Percentiles rank a stretch among this genome's conserved stretches.
Conservation (phyloP, 2,329 filamentous ascomycete species). For the Aspergillus sp. region DNA sequence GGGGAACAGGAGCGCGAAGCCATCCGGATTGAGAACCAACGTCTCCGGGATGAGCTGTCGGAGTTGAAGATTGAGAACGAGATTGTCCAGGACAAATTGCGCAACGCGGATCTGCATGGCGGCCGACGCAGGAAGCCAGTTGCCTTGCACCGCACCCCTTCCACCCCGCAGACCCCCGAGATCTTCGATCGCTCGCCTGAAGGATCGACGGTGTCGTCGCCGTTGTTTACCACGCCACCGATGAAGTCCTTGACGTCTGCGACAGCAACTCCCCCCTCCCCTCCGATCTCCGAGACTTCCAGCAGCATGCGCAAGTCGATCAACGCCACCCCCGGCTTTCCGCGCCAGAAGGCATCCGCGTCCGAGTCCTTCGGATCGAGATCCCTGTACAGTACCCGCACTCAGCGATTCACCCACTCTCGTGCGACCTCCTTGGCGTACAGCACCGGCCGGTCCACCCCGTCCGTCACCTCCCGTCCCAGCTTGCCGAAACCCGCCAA, state of each 20-base stretch:
- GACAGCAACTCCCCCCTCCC: conserved; percentile 82
- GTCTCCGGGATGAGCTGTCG: conserved; percentile 83
- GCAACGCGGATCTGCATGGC: conserved; percentile 60
- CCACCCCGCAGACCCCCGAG: conserved; percentile 61
- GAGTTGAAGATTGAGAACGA: conserved; percentile 95
- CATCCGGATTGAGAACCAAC: conserved; percentile 85
- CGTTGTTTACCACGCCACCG: conserved; percentile 84
- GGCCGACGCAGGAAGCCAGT: conserved; percentile 53
- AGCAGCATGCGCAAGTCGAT: conserved; percentile 56
- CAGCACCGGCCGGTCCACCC: conserved; percentile 46
- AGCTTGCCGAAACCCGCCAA: conserved; percentile 26
- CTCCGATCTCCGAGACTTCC: conserved; percentile 86
- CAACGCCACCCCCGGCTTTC: conserved; percentile 51
- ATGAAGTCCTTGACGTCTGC: conserved; percentile 67
- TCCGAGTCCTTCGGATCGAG: conserved; percentile 55
- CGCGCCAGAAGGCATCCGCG: conserved; percentile 43
- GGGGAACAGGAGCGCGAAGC: conserved; percentile 89
- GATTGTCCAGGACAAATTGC: conserved; percentile 90
- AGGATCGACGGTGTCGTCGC: conserved; percentile 80
- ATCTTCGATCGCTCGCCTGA: conserved; percentile 75
- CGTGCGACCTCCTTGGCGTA: conserved; percentile 61
- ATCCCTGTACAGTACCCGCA: conserved; percentile 45
- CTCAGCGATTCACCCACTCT: conserved; percentile 48
- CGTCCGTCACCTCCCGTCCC: conserved; percentile 42
- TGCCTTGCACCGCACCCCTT: conserved; percentile 48